Percentiles rank a stretch among this genome's conserved stretches.
Conservation (phyloP, 2,329 filamentous ascomycete species). For the Amesomyces nigricolor region DNA sequence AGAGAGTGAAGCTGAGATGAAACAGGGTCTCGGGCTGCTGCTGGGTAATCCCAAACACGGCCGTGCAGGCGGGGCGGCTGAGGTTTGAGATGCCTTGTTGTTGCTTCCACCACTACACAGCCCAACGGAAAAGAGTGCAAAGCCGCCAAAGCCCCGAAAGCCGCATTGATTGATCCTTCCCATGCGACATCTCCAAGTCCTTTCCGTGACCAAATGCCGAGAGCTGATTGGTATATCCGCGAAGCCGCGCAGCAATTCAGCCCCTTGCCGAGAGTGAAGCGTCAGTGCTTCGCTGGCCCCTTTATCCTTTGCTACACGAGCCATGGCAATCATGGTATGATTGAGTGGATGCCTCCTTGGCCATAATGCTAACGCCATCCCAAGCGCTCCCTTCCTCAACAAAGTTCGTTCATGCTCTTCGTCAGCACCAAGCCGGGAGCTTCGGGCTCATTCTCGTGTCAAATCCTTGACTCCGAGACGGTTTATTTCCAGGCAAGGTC, state of each 20-base stretch:
- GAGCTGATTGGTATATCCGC: slow-evolving; percentile 15
- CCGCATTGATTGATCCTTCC: slow-evolving; percentile 3
- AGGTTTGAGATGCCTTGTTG: slow-evolving; percentile 27
- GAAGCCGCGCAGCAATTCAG: slow-evolving; percentile 12
- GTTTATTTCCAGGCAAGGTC: slow-evolving; percentile 55
- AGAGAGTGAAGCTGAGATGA: slow-evolving; percentile 28
- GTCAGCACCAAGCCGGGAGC: not conserved
- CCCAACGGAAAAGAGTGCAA: slow-evolving; percentile 5
- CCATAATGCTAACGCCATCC: not conserved
- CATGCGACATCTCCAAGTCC: slow-evolving; percentile 11
- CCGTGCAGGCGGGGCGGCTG: slow-evolving; percentile 27
- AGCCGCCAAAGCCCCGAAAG: slow-evolving; percentile 5
- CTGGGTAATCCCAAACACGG: slow-evolving; percentile 29
- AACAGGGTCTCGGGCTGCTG: slow-evolving; percentile 33
- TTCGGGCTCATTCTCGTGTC: not conserved
- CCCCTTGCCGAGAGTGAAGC: slow-evolving; percentile 12
- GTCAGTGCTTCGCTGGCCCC: slow-evolving; percentile 10
- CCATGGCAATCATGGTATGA: not conserved
- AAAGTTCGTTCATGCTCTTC: not conserved
- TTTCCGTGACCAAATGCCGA: slow-evolving; percentile 19
- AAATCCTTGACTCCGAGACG: slow-evolving; percentile 9
- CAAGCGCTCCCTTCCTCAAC: not conserved
- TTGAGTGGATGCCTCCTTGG: not conserved
- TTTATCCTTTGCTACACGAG: slow-evolving; percentile 2
- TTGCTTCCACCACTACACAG: slow-evolving; percentile 16